Conservation (phyloP, 441 rosid species). For the Populus hybrid region DNA sequence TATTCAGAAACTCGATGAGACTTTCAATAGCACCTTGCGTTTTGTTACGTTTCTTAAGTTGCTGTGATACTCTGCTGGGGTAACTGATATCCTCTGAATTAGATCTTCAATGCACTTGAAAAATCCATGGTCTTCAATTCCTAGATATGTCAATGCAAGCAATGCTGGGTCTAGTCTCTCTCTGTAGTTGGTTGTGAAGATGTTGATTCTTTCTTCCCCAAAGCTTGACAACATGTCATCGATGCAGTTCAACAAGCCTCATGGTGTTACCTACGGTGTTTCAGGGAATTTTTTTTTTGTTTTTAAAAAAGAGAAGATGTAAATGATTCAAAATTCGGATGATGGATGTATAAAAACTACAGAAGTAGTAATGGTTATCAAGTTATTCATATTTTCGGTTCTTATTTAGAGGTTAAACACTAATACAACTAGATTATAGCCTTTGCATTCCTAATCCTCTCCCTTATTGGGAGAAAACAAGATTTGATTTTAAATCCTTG, state of each 20-base stretch:
- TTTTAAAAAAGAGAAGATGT: too few species aligned
- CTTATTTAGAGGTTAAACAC: background rate
- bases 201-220: constrained; percentile 49
- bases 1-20: constrained; percentile 25
- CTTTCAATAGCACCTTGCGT: constrained; percentile 11
- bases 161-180: constrained; percentile 45
- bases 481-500: too few species aligned
- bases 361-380: too few species aligned
- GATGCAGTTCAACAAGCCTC: constrained; percentile 45
- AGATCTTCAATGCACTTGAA: constrained; percentile 27
- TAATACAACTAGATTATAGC: background rate
- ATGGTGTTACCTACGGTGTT: constrained; percentile 35
- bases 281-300: too few species aligned
- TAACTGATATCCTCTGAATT: constrained; percentile 21
- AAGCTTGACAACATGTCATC: constrained; percentile 55
- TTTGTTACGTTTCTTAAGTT: constrained; percentile 25
- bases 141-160: constrained; percentile 39
- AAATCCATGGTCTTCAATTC: constrained; percentile 25
- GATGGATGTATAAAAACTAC: too few species aligned
- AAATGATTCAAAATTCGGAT: too few species aligned
- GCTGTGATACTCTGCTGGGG: constrained; percentile 55
- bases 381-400: too few species aligned
- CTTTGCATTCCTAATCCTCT: too few species aligned
- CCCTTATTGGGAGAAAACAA: too few species aligned
- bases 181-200: constrained; percentile 46